A percentile compares a stretch with the other conserved stretches of the same genome.
Evolutionary conservation across 306 rosid genomes (phyloP).

Genomic region (Lathyrus sativus): DNA sequence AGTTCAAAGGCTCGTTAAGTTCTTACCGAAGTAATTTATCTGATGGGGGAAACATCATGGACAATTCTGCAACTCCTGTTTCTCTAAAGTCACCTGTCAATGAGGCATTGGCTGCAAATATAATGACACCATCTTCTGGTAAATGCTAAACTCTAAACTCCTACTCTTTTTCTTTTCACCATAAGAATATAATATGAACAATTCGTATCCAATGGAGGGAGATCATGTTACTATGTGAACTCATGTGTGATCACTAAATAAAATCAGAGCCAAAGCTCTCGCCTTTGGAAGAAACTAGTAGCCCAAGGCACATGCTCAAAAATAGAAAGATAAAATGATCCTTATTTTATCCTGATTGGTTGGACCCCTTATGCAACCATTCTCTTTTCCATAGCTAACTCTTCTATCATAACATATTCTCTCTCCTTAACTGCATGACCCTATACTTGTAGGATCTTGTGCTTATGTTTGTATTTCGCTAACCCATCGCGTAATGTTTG

Average conservation of each 20-base stretch:
- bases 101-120: slow-evolving; percentile 52
- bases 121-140: slow-evolving; percentile 75
- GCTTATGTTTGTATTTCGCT: not conserved
- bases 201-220: not conserved
- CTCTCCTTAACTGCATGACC: slow-evolving; percentile 2
- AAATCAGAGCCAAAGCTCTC: slow-evolving; percentile 4
- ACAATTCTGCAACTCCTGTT: too few species aligned
- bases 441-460: slow-evolving; percentile 7
- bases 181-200: not conserved
- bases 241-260: slow-evolving; percentile 8
- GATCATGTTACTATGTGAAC: slow-evolving; percentile 21
- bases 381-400: not conserved
- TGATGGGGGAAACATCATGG: too few species aligned
- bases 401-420: slow-evolving; percentile 1
- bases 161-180: slow-evolving; percentile 7
- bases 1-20: slow-evolving; percentile 64
- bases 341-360: not conserved
- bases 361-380: not conserved
- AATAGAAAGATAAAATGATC: not conserved
- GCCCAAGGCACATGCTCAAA: not conserved
- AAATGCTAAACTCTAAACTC: slow-evolving; percentile 26
- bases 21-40: too few species aligned
- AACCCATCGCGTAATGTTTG: not conserved
- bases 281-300: slow-evolving; percentile 5
- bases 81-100: slow-evolving; percentile 63